A percentile compares a stretch with the other conserved stretches of the same genome.
phyloP scores from a whole-genome alignment of 305 asterid species.

The Fraxinus platypoda region DNA sequence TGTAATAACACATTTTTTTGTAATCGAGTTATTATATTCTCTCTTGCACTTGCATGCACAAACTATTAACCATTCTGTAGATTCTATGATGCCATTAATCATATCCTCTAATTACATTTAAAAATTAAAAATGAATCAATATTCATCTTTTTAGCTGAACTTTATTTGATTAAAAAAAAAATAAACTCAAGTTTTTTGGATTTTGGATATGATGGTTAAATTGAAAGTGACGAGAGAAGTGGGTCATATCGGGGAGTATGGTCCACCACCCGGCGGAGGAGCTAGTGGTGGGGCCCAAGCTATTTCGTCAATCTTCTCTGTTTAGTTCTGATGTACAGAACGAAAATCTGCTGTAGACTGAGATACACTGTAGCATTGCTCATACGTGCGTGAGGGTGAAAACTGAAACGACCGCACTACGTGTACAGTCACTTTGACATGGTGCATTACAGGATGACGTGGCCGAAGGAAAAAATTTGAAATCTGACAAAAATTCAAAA shows the following conservation, averaged over 20 bases:
- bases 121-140: neutral
- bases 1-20: neutral
- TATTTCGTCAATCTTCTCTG: slow-evolving; percentile 28
- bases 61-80: neutral
- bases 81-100: neutral
- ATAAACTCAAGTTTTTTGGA: neutral
- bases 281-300: slow-evolving; percentile 39
- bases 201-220: slow-evolving; percentile 17
- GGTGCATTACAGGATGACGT: too few species aligned
- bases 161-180: neutral
- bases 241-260: slow-evolving; percentile 30
- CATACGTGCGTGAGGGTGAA: slow-evolving; percentile 13
- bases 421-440: too few species aligned
- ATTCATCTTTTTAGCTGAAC: neutral
- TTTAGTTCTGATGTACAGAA: neutral
- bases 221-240: slow-evolving; percentile 32
- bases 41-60: slow-evolving; percentile 31
- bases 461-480: too few species aligned
- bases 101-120: neutral
- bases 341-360: slow-evolving; percentile 28
- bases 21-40: neutral
- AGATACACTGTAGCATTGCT: slow-evolving; percentile 23
- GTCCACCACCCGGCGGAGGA: slow-evolving; percentile 31
- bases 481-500: too few species aligned
- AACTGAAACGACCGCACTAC: neutral